Conservation (phyloP, 495 filamentous ascomycete species). For the Neurospora sp. region DNA sequence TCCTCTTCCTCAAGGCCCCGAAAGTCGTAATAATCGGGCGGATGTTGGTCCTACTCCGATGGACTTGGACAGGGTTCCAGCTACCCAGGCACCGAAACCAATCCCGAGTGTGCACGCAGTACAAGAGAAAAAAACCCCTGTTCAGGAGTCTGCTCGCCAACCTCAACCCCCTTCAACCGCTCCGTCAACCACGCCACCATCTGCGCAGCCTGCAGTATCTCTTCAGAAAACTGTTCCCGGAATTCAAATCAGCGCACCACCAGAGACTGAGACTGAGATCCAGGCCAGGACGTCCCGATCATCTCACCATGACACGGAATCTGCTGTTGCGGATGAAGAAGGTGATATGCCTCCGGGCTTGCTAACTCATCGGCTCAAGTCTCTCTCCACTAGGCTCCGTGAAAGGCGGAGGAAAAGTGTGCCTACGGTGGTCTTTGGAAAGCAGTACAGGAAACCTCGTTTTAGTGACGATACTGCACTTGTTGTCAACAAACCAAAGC, state of each 20-base stretch:
- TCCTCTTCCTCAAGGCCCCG: background rate
- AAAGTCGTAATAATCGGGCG: background rate
- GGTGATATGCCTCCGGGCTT: slow-evolving; percentile 17
- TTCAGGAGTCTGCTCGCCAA: background rate
- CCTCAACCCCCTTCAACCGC: background rate
- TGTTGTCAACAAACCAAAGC: slow-evolving; percentile 20
- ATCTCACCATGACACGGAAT: background rate
- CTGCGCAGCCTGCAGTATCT: background rate
- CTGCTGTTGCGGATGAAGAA: slow-evolving; percentile 2
- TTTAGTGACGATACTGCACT: slow-evolving; percentile 20
- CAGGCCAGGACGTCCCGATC: background rate
- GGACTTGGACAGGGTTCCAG: slow-evolving; percentile 8
- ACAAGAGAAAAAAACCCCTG: background rate
- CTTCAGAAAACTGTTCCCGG: background rate
- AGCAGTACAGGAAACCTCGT: slow-evolving; percentile 30
- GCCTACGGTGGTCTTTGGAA: slow-evolving; percentile 75
- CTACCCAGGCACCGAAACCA: background rate
- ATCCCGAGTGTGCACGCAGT: background rate
- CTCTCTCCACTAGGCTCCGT: slow-evolving; percentile 47
- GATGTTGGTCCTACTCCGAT: background rate
- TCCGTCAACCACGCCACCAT: background rate
- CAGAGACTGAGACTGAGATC: background rate
- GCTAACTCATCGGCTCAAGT: slow-evolving; percentile 31
- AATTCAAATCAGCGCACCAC: background rate
- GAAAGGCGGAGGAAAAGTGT: slow-evolving; percentile 55